Conservation (phyloP, 2,329 filamentous ascomycete genomes). For the Aspergillus caelatus region DNA sequence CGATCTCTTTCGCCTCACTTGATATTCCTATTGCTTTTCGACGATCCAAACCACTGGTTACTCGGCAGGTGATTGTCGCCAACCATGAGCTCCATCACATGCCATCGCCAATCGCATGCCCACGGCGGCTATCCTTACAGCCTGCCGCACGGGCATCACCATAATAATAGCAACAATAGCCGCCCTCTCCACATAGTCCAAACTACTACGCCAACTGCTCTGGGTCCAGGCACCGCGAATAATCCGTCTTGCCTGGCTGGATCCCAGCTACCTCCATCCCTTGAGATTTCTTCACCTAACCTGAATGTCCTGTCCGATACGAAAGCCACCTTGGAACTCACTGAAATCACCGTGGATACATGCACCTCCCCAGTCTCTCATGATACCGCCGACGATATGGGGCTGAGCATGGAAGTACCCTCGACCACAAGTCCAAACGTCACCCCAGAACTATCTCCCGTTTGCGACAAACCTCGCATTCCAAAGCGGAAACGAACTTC, state of each 20-base stretch:
- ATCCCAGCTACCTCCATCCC: constrained; percentile 10
- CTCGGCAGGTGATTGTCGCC: constrained; percentile 14
- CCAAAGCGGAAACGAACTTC: constrained; percentile 26
- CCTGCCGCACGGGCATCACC: constrained; percentile 5
- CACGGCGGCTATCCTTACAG: constrained; percentile 15
- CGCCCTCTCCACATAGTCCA: constrained; percentile 15
- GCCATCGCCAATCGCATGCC: constrained; percentile 23
- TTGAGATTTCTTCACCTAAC: constrained; percentile 14
- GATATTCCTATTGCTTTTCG: background rate
- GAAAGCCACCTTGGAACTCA: constrained; percentile 24
- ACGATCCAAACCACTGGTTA: background rate
- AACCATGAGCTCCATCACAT: constrained; percentile 31
- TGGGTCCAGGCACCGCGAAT: constrained; percentile 9
- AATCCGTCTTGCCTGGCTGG: constrained; percentile 4
- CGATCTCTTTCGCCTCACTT: constrained; percentile 9
- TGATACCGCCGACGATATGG: constrained; percentile 11
- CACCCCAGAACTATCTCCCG: background rate
- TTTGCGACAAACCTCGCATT: constrained; percentile 11
- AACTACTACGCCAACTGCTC: constrained; percentile 16
- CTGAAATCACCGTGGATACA: constrained; percentile 19
- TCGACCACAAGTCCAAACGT: background rate
- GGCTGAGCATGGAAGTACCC: background rate
- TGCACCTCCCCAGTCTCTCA: background rate
- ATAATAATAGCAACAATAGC: constrained; percentile 17
- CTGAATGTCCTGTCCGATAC: constrained; percentile 19